A percentile compares a stretch with the other conserved stretches of the same genome.
Evolutionary conservation across 352 stramenopile species (phyloP).

Genomic region (Phytophthora sansomeana): DNA sequence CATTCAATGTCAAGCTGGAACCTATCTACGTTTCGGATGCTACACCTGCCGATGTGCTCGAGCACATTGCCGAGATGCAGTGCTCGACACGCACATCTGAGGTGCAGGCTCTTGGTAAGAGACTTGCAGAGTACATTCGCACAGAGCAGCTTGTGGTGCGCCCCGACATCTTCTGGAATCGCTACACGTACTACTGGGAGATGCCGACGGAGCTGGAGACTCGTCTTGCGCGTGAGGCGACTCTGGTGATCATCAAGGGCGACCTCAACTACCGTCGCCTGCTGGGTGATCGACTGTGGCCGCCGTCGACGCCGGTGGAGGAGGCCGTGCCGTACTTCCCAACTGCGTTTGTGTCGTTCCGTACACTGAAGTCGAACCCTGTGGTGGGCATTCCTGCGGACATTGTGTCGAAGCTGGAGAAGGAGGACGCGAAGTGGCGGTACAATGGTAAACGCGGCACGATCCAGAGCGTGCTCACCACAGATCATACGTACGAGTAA

Average conservation of each 20-base stretch:
- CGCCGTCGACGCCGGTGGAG: conserved; percentile 81
- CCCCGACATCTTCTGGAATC: conserved; percentile 71
- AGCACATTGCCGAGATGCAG: conserved; percentile 68
- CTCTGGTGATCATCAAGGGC: conserved; percentile 97
- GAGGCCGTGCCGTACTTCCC: conserved; percentile 88
- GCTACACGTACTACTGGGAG: conserved; percentile 78
- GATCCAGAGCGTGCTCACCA: conserved; percentile 62
- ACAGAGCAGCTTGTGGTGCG: conserved; percentile 33
- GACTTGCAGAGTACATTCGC: conserved; percentile 46
- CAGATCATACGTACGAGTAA: no score
- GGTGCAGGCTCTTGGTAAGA: conserved; percentile 56
- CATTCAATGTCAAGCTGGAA: conserved; percentile 77
- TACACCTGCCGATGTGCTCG: conserved; percentile 55
- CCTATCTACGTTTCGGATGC: conserved; percentile 88
- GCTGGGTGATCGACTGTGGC: conserved; percentile 94
- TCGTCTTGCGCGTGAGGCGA: conserved; percentile 41
- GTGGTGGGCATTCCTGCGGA: conserved; percentile 63
- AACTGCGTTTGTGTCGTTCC: conserved; percentile 66
- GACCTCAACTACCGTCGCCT: conserved; percentile 96
- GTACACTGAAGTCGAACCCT: conserved; percentile 80
- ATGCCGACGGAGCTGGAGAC: conserved; percentile 49
- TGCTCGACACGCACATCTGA: conserved; percentile 31
- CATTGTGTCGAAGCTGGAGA: conserved; percentile 49
- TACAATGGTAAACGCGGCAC: conserved; percentile 74
- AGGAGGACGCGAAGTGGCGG: conserved; percentile 65